A percentile compares a stretch with the other conserved stretches of the same genome.
These are phyloP conservation scores for Tinospora cordifolia DNA, from an alignment of 164 flowering plant genomes.

Conservation along the genomic window DNA sequence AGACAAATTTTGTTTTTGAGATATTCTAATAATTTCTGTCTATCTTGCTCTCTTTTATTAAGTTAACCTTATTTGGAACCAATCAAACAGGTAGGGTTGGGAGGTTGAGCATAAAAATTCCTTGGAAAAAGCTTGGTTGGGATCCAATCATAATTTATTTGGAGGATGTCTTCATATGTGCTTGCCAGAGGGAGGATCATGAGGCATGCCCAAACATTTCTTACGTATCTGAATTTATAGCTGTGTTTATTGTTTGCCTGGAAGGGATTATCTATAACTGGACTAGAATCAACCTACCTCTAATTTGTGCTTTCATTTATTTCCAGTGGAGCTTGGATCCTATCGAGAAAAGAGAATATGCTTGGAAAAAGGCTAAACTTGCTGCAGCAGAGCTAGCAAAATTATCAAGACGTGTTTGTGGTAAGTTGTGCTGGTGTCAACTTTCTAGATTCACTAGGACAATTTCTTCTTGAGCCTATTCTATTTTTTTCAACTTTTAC, in stretches of 20 bases:
- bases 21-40: neutral
- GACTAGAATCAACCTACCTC: neutral
- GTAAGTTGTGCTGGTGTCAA: constrained; percentile 33
- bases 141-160: constrained; percentile 65
- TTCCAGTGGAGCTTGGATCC: constrained; percentile 64
- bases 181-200: constrained; percentile 51
- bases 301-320: constrained; percentile 4
- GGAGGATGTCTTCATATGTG: constrained; percentile 66
- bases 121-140: constrained; percentile 92
- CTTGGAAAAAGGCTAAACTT: constrained; percentile 87
- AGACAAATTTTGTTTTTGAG: neutral
- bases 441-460: neutral
- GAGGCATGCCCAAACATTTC: constrained; percentile 36
- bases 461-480: neutral
- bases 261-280: neutral
- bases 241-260: neutral
- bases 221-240: neutral
- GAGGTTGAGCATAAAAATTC: constrained; percentile 72
- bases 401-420: constrained; percentile 73
- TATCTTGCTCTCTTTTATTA: neutral
- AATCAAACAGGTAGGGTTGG: constrained; percentile 60
- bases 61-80: neutral
- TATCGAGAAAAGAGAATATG: constrained; percentile 69
- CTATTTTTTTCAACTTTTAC: too few relatives aligned
- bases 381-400: constrained; percentile 93